Conservation (phyloP, 345 rosid species). For the Gossypium turneri region DNA sequence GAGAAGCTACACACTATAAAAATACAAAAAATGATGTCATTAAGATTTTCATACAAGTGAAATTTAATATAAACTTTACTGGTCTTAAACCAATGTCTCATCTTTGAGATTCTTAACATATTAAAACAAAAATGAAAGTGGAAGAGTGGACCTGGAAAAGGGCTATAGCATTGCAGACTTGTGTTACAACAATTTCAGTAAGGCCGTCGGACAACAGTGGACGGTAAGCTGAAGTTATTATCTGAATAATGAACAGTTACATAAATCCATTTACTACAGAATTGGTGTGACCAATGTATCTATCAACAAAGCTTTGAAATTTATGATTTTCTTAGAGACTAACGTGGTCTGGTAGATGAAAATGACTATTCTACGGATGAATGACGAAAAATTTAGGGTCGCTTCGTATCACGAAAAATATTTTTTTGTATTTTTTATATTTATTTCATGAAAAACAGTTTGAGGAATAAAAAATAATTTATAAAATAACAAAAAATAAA, state of each 20-base stretch:
- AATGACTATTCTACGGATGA: background rate
- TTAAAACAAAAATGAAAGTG: background rate
- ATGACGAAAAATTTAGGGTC: background rate
- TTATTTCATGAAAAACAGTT: too few species aligned
- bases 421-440: too few species aligned
- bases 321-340: conserved; percentile 2
- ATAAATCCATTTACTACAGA: background rate
- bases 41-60: background rate
- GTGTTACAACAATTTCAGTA: conserved; percentile 20
- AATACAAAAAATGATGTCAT: background rate
- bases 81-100: too few species aligned
- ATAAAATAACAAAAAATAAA: too few species aligned
- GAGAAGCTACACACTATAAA: conserved; percentile 55
- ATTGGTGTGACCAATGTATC: background rate
- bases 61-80: background rate
- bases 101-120: background rate
- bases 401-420: too few species aligned
- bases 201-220: conserved; percentile 26
- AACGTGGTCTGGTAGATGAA: background rate
- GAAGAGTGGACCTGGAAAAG: conserved; percentile 46
- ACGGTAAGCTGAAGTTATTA: conserved; percentile 37
- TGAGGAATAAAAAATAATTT: too few species aligned
- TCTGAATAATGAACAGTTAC: conserved; percentile 33
- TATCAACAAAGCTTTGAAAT: conserved; percentile 1
- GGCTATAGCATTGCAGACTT: conserved; percentile 47